Base-by-base conservation (phyloP, 352 stramenopile genomes). In the Globisporangium echinulatum region DNA sequence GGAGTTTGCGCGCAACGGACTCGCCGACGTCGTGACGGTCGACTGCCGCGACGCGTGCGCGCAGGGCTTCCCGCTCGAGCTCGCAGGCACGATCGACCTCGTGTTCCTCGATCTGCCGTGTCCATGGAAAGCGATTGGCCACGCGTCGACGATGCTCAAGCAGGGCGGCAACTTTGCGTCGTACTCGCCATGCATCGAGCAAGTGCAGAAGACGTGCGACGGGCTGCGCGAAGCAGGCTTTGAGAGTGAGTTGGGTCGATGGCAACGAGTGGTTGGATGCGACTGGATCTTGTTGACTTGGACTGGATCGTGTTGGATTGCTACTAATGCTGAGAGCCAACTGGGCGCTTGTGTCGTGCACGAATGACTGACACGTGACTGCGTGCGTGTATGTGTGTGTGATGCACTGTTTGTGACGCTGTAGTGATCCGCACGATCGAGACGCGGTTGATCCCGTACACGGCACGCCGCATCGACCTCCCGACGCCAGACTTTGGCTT, bases 121-220 rank as follows among this genome's bases (percentile, higher is more conserved):
- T 67, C 97, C 97, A 8, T 99, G 97, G 97, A 82, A 94, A 54
- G 96, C 96, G 11, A 86, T 99, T 17, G 75, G 79, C 17, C 90
- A 99, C 71, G 96, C 96, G 1, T 81, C 87, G 48, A 80, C 94
- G 68, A 88, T 92, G 68, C 78, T 99, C 42, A 98, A 98, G 72
- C 77, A 90, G 44, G 92, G 90, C 62, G 94, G 88, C 14, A 79
- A 83, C 49, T 88, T 99, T 53, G 97, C 94, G 49, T 98, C 86
- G 36, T 99, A 99, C 78, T 98, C 90, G 57, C 97, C 97, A 5
- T 99, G 97, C 70, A 98, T 99, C 54, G 97, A 99, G 77, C 97
- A 99, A 71, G 97, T 98, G 37, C 94, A 98, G 71, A 91, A 92
- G 62, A 94, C 86, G 7, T 92, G 75, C 53, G 82, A 77, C 37